These are phyloP conservation scores for Flaveria brownii DNA, from an alignment of 129 eudicot genomes.

Conservation along the genomic window DNA sequence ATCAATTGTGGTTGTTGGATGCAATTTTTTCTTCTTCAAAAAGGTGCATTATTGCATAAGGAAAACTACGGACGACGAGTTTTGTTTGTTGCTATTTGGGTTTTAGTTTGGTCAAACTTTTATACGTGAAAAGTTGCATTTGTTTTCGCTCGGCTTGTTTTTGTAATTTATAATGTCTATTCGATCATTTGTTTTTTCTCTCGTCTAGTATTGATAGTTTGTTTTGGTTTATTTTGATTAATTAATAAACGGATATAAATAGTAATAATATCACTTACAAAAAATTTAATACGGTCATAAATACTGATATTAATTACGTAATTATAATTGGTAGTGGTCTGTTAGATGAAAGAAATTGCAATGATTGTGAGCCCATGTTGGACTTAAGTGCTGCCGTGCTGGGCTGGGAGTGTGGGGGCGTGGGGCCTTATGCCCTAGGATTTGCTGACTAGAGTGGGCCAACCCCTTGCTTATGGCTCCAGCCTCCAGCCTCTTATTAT, in stretches of 20 bases:
- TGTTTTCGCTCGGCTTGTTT: neutral
- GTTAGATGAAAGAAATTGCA: neutral
- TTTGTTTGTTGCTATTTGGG: neutral
- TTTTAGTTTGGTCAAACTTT: neutral
- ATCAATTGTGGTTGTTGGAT: neutral
- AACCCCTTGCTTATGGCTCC: neutral
- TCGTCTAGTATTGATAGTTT: neutral
- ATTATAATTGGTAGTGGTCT: neutral
- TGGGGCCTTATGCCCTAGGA: constrained; percentile 19
- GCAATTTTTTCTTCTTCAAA: neutral
- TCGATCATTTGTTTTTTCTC: neutral
- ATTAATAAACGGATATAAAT: neutral
- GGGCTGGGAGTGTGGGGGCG: neutral
- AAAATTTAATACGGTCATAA: neutral
- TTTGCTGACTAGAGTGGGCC: constrained; percentile 21
- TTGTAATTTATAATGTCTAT: neutral
- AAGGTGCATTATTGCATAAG: neutral
- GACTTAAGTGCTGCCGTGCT: too few species aligned
- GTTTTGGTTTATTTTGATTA: neutral
- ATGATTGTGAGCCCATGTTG: neutral
- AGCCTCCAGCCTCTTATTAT: too few species aligned
- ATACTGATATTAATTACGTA: neutral
- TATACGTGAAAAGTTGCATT: neutral
- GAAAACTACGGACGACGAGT: neutral
- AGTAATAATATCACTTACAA: neutral